Percentiles rank a stretch among this genome's conserved stretches.
Evolutionary conservation across 176 grass and related monocot species (phyloP).

Genomic region (Oryza punctata): DNA sequence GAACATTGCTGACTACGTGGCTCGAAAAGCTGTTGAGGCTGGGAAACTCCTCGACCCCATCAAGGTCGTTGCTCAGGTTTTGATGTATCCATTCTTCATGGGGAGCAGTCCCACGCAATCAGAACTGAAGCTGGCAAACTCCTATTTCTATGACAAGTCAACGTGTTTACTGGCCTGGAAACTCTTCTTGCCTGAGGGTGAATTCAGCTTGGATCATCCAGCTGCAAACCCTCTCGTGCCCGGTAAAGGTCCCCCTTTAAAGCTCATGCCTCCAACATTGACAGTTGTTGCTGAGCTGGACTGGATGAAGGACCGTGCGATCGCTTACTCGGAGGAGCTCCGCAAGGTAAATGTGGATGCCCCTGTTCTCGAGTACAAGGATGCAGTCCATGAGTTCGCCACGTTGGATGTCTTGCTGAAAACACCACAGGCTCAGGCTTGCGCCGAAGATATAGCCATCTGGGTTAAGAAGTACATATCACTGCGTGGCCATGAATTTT

Average conservation of each 20-base stretch:
- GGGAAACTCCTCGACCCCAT: slow-evolving; percentile 57
- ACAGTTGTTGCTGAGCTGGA: slow-evolving; percentile 72
- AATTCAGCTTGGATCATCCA: slow-evolving; percentile 65
- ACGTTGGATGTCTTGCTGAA: slow-evolving; percentile 56
- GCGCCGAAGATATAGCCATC: slow-evolving; percentile 68
- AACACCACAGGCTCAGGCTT: slow-evolving; percentile 59
- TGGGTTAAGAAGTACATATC: slow-evolving; percentile 87
- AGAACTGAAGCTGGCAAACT: slow-evolving; percentile 74
- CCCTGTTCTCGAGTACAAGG: slow-evolving; percentile 71
- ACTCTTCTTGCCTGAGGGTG: slow-evolving; percentile 56
- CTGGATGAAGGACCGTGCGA: slow-evolving; percentile 78
- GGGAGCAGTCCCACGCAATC: slow-evolving; percentile 60
- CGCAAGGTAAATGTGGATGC: slow-evolving; percentile 75
- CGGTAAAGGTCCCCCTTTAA: slow-evolving; percentile 50
- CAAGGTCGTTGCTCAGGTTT: slow-evolving; percentile 62
- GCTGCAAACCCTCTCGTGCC: slow-evolving; percentile 59
- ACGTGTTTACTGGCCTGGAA: slow-evolving; percentile 66
- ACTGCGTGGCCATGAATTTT: slow-evolving; percentile 67
- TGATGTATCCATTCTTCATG: slow-evolving; percentile 83
- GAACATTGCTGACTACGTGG: slow-evolving; percentile 76
- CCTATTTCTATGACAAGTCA: slow-evolving; percentile 73
- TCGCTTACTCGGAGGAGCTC: slow-evolving; percentile 66
- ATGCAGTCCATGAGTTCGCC: slow-evolving; percentile 72
- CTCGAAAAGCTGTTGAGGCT: slow-evolving; percentile 59
- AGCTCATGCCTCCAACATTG: slow-evolving; percentile 72